Base-by-base conservation (phyloP, 148 eudicot species). In the Tetragonia tetragonoides region DNA sequence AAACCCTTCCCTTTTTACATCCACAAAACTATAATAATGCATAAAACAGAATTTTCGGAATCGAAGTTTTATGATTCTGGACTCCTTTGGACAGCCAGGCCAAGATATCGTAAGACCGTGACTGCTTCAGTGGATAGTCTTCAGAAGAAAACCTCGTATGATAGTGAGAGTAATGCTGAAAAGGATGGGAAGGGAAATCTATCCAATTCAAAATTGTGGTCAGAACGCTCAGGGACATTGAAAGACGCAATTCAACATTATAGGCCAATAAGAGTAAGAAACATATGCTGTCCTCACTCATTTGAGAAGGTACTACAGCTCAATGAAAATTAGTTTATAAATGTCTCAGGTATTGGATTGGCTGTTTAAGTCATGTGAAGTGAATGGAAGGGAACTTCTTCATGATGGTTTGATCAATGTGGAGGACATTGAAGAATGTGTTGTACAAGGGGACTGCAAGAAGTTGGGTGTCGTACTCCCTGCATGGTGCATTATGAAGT, bases 351-450 rank as follows among this genome's bases (percentile, higher is more conserved):
- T 93, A 44, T 87, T 95, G 87, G 95, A 90, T 81, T 92, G 98
- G 98, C 86, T 94, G 81, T 94, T 94, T 72, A 90, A 92, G 72
- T 88, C 97, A 16, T 92, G 98, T 16, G 97, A 94, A 76, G 90
- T 82, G 72, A 88, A 90, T 59, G 97, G 98, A 46, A 87, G 87
- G 77, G 79, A 77, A 39, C 89, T 94, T 54, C 85, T 90, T 44
- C 91, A 74, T 37, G 98, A 92, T 54, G 91, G 93, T 70, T 73
- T 94, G 59, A 86, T 94, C 42, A 86, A 90, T 76, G 92, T 85
- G 46, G 84, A 83, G 82, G 98, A 94, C 83, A 86, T 94, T 15
- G 92, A 86, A 59, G 89, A 88, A 38, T 88, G 92, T 72, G 80
- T 94, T 12, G 51, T 85, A 24, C 90, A 88, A 81, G 95, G 97